These are phyloP conservation scores for Grosmannia huntii DNA, from an alignment of 2,329 filamentous ascomycete genomes.

Conservation along the genomic window DNA sequence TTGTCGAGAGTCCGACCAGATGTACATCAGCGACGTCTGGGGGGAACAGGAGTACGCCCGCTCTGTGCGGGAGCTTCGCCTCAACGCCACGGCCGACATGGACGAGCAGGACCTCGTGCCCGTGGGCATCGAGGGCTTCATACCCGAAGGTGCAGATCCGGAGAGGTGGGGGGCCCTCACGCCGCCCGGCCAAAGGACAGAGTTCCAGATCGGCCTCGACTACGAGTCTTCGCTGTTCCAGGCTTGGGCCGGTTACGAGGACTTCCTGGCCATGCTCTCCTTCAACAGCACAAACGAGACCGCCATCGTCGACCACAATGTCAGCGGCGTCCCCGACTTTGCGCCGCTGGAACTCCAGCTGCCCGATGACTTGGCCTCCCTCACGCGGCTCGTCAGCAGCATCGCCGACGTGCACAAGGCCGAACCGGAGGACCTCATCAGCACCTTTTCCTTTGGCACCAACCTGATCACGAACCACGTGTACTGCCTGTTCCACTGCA, in stretches of 20 bases:
- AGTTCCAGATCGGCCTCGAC: slow-evolving; percentile 3
- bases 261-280: neutral
- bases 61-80: neutral
- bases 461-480: slow-evolving; percentile 3
- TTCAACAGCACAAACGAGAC: neutral
- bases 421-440: neutral
- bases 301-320: neutral
- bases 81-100: neutral
- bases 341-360: neutral
- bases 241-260: slow-evolving; percentile 3
- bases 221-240: slow-evolving; percentile 4
- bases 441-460: neutral
- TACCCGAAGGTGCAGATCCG: neutral
- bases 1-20: slow-evolving; percentile 2
- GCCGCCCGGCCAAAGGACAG: neutral
- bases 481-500: slow-evolving; percentile 5
- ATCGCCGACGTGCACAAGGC: neutral
- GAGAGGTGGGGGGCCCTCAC: neutral
- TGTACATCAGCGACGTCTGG: slow-evolving; percentile 4
- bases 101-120: neutral
- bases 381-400: neutral
- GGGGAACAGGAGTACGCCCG: slow-evolving; percentile 6
- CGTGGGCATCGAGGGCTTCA: neutral
- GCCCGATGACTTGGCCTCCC: neutral
- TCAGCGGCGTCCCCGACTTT: neutral